These are phyloP conservation scores for Didymosphaeria variabile DNA, from an alignment of 2,329 filamentous ascomycete species.

Conservation along the genomic window DNA sequence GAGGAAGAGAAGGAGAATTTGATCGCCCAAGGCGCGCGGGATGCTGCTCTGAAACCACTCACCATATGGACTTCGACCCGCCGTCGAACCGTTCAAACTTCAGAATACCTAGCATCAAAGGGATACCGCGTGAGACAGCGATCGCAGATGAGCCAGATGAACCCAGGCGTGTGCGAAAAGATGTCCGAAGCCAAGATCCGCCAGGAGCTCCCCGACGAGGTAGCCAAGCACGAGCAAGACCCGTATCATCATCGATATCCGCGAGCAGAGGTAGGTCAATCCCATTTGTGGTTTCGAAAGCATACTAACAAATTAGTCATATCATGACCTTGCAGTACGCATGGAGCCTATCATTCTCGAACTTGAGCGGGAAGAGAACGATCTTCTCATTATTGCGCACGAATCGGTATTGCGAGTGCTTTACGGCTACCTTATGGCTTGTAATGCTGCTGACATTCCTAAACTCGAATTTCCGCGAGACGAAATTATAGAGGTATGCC, in stretches of 20 bases:
- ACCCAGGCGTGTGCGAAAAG: constrained; percentile 94
- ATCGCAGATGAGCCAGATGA: constrained; percentile 96
- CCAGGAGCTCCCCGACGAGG: constrained; percentile 85
- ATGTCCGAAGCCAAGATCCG: constrained; percentile 86
- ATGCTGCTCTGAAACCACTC: constrained; percentile 77
- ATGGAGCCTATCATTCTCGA: constrained; percentile 98
- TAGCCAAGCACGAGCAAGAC: constrained; percentile 90
- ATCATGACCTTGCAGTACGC: constrained; percentile 97
- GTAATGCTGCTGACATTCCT: constrained; percentile 93
- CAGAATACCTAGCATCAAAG: constrained; percentile 77
- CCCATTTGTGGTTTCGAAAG: not conserved
- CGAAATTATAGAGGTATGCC: constrained; percentile 86
- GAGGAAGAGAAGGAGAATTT: constrained; percentile 78
- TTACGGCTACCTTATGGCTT: constrained; percentile 98
- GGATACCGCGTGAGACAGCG: constrained; percentile 90
- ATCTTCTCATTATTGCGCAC: constrained; percentile 97
- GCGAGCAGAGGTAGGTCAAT: constrained; percentile 76
- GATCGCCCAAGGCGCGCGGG: constrained; percentile 72
- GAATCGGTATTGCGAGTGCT: constrained; percentile 97
- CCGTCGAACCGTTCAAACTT: constrained; percentile 88
- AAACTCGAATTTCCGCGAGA: constrained; percentile 92
- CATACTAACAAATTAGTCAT: constrained; percentile 70
- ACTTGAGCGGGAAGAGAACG: constrained; percentile 94
- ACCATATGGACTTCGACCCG: constrained; percentile 96
- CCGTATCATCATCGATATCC: constrained; percentile 98